Base-by-base conservation (phyloP, 306 rosid genomes). In the Glycine soja region DNA sequence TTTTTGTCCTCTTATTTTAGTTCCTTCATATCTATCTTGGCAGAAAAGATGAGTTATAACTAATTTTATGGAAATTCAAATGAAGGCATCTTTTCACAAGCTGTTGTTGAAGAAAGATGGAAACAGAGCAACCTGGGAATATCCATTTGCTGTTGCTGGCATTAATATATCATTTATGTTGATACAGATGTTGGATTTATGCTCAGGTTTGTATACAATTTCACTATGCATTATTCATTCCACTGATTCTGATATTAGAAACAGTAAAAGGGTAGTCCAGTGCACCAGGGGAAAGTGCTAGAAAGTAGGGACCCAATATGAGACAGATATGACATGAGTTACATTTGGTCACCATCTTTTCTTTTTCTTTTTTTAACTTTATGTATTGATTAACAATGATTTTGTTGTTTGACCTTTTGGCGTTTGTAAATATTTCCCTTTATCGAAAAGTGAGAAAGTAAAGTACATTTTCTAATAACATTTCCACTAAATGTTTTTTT, bases 141-240 rank as follows among this genome's bases (percentile, higher is more conserved):
- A 95, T 81, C 99, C 99, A 16, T 95, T 95, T 81, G 97, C 98
- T 70, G 99, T 87, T 82, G 99, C 99, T 34, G 99, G 99, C 85
- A 88, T 93, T 57, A 95, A 95, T 64, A 80, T 95, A 72, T 88
- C 99, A 34, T 93, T 85, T 83, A 95, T 95, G 99, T 79, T 95
- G 87, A 90, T 90, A 80, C 93, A 86, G 84, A 90, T 95, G 98
- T 86, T 95, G 88, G 99, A 95, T 84, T 85, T 95, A 56, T 83
- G 58, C 80, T 80, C 93, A 68, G 98, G 99, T 95, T 64, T 50
- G 89, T 59, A 50, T 19, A 66, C 65, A 72, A 8, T 67, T 74
- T 72, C 12, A 10, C 18, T 4, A 47, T 3, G n/a, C 51, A 11
- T 10, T 14, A 73, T 58, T 57, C 18, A n/a, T 34, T 46, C 53